phyloP scores from a whole-genome alignment of 768 basidiomycete genomes.

The Mycena amicta region DNA sequence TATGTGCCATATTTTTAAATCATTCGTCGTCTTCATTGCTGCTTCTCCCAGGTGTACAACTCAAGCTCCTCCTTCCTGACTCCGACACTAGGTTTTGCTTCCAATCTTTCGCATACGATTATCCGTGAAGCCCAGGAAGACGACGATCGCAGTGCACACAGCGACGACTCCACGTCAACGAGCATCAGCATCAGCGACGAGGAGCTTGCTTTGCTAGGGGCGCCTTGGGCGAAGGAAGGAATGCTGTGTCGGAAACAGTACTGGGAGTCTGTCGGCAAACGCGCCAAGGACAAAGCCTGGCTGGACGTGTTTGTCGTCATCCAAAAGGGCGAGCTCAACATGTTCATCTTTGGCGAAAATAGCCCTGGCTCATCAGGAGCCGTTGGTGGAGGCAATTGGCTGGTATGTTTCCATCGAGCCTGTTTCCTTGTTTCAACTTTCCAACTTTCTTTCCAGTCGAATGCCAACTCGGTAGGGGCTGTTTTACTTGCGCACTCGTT shows the following conservation, averaged over 20 bases:
- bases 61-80: constrained; percentile 73
- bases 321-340: constrained; percentile 89
- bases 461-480: constrained; percentile 82
- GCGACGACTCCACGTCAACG: constrained; percentile 66
- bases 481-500: constrained; percentile 86
- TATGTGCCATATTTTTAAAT: no score
- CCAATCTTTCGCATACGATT: constrained; percentile 93
- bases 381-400: constrained; percentile 97
- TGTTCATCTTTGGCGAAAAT: constrained; percentile 91
- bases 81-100: constrained; percentile 94
- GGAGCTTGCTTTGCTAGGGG: constrained; percentile 90
- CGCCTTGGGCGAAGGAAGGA: constrained; percentile 99
- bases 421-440: neutral
- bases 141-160: constrained; percentile 71
- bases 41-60: constrained; percentile 38
- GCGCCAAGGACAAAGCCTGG: constrained; percentile 90
- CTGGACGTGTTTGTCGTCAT: constrained; percentile 95
- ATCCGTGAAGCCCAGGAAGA: constrained; percentile 94
- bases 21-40: no score
- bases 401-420: constrained; percentile 52
- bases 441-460: constrained; percentile 58
- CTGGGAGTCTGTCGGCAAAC: constrained; percentile 82
- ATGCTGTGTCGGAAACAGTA: constrained; percentile 94
- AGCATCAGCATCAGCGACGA: constrained; percentile 91
- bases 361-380: constrained; percentile 61